Conservation (phyloP, 2,329 filamentous ascomycete species). For the Chaetomium strumarium region DNA sequence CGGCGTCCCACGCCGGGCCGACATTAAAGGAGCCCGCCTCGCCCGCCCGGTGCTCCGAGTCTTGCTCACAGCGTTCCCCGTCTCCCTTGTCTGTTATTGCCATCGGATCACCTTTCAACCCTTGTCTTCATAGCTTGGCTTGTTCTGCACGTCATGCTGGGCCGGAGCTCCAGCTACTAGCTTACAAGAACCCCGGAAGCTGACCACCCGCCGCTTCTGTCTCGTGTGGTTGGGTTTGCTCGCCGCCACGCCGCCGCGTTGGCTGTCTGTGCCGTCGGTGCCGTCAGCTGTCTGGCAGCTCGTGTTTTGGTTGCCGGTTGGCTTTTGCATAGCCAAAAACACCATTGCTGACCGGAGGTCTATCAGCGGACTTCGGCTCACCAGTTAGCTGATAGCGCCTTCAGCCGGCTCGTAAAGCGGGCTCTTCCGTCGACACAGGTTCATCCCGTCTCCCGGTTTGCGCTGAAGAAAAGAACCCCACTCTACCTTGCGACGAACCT, state of each 20-base stretch:
- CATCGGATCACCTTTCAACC: not conserved
- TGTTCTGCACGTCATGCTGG: slow-evolving; percentile 20
- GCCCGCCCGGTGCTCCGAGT: slow-evolving; percentile 20
- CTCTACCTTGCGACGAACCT: slow-evolving; percentile 14
- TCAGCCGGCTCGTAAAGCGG: slow-evolving; percentile 23
- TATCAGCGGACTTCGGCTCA: not conserved
- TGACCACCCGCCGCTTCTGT: slow-evolving; percentile 7
- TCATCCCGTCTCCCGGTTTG: slow-evolving; percentile 17
- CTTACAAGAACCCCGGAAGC: slow-evolving; percentile 13
- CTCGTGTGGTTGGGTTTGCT: not conserved
- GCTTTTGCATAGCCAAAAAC: not conserved
- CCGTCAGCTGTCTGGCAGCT: slow-evolving; percentile 19
- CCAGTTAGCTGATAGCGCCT: slow-evolving; percentile 12
- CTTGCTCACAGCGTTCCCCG: slow-evolving; percentile 17
- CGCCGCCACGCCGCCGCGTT: slow-evolving; percentile 7
- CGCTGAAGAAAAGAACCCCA: slow-evolving; percentile 18
- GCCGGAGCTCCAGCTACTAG: slow-evolving; percentile 12
- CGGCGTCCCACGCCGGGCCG: slow-evolving; percentile 21
- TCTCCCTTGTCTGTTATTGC: slow-evolving; percentile 2
- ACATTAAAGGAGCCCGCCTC: slow-evolving; percentile 25
- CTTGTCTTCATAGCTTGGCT: not conserved
- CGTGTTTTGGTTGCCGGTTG: slow-evolving; percentile 22
- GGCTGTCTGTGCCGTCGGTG: slow-evolving; percentile 13
- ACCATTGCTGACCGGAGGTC: slow-evolving; percentile 21
- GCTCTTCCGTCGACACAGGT: slow-evolving; percentile 18